phyloP scores from a whole-genome alignment of 306 rosid genomes.

The Citrullus amarus region DNA sequence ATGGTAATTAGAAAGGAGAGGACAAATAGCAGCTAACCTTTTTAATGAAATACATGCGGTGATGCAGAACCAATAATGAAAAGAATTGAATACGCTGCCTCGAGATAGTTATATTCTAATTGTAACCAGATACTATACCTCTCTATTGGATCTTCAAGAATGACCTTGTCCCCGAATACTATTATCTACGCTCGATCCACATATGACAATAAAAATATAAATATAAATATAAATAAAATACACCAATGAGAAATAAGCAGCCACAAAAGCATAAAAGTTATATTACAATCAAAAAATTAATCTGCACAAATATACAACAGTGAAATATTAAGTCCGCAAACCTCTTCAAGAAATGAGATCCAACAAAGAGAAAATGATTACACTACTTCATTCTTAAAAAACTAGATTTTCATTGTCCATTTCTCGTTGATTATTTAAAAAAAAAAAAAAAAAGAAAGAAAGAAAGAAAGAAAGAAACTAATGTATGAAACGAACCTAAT shows the following conservation, averaged over 20 bases:
- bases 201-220: neutral
- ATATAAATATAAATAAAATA: neutral
- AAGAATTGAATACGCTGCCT: neutral
- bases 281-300: neutral
- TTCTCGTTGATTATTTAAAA: neutral
- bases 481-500: neutral
- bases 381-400: neutral
- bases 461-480: neutral
- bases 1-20: neutral
- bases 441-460: neutral
- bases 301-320: neutral
- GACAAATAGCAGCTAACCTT: neutral
- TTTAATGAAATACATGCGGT: neutral
- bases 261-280: neutral
- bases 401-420: neutral
- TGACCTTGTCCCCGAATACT: slow-evolving; percentile 80
- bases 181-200: slow-evolving; percentile 35
- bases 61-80: neutral
- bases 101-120: neutral
- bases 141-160: slow-evolving; percentile 82
- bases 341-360: neutral
- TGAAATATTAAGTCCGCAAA: neutral
- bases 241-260: slow-evolving; percentile 4
- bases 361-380: neutral
- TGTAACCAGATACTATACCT: slow-evolving; percentile 36